A percentile compares a stretch with the other conserved stretches of the same genome.
Evolutionary conservation across 2,329 filamentous ascomycete species (phyloP).

Genomic region (Boeremia lycopersici): DNA sequence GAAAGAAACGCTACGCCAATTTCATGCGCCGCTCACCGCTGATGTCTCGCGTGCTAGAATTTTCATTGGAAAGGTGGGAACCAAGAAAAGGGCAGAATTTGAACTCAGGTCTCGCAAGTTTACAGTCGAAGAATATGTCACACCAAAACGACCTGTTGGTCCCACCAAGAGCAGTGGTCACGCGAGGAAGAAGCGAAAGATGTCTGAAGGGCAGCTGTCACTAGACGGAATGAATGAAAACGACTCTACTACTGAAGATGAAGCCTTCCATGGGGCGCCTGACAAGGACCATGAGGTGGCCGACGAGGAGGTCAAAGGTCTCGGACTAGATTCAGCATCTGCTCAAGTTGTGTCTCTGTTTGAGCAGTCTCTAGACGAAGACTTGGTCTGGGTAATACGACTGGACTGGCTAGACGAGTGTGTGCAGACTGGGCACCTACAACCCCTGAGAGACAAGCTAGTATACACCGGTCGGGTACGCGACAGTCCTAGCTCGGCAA

Average conservation of each 20-base stretch:
- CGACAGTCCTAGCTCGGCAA: constrained; percentile 41
- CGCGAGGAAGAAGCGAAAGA: constrained; percentile 27
- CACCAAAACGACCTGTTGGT: constrained; percentile 26
- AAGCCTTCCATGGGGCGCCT: not conserved
- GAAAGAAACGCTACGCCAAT: constrained; percentile 65
- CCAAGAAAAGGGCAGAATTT: constrained; percentile 72
- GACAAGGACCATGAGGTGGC: constrained; percentile 1
- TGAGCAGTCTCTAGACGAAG: constrained; percentile 19
- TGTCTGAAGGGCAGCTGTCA: constrained; percentile 5
- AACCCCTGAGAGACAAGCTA: constrained; percentile 57
- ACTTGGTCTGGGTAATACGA: constrained; percentile 57
- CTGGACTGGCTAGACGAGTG: constrained; percentile 62
- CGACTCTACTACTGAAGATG: constrained; percentile 22
- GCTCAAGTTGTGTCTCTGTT: constrained; percentile 20
- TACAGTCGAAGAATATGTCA: constrained; percentile 57
- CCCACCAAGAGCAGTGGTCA: constrained; percentile 18
- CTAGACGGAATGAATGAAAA: constrained; percentile 19
- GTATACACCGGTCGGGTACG: constrained; percentile 58
- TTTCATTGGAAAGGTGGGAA: constrained; percentile 74
- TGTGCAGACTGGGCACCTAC: constrained; percentile 47
- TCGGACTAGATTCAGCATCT: not conserved
- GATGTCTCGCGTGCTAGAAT: constrained; percentile 74
- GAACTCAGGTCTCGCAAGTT: constrained; percentile 76
- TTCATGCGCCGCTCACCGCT: constrained; percentile 67
- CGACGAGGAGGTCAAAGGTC: constrained; percentile 3